Base-by-base conservation (phyloP, 108 stramenopile species). In the Cyclotella kingstonii region DNA sequence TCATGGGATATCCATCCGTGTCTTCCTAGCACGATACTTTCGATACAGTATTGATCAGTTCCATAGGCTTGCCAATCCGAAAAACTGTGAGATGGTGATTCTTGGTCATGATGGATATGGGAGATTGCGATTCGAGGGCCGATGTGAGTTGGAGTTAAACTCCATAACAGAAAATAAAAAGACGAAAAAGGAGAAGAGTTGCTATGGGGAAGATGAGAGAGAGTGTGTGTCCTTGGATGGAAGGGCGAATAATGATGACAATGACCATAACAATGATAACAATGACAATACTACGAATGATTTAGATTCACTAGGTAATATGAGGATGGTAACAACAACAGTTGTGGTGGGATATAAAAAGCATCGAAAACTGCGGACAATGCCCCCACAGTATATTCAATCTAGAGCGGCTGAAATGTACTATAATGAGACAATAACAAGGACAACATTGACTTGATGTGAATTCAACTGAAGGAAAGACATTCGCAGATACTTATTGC, bases 1-100 rank as follows among this genome's bases (percentile, higher is more conserved):
- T 0, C 96, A 97, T 65, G 94, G 94, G 8, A 87, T 94, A 19
- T 77, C 83, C 31, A 84, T 97, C 25, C 77, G 94, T 40, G 84
- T 93, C 18, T 78, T 97, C 21, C 67, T 97, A 44, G 88, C 92
- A 26, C 77, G 96, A 39, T 97, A 94, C 77, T 97, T 95, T 78
- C 89, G 92, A 10, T 97, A 93, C 73, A 87, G 87, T 3, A 91
- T 95, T 50, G 87, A 89, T 64, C 85, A 91, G 64, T 95, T 95
- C 63, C 82, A 94, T 53, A 76, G 84, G 46, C 69, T 94, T 30
- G 80, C 86, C 17, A 97, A 97, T 81, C 94, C 94, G 2, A 73
- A 71, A 41, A 97, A 95, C 68, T 93, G 94, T 60, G 91, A 94
- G 70, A 87, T 94, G 79, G 76, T 94, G 23, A 62, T 87, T 8